These are phyloP conservation scores for Alnus rubra DNA, from an alignment of 306 rosid species.

Conservation along the genomic window DNA sequence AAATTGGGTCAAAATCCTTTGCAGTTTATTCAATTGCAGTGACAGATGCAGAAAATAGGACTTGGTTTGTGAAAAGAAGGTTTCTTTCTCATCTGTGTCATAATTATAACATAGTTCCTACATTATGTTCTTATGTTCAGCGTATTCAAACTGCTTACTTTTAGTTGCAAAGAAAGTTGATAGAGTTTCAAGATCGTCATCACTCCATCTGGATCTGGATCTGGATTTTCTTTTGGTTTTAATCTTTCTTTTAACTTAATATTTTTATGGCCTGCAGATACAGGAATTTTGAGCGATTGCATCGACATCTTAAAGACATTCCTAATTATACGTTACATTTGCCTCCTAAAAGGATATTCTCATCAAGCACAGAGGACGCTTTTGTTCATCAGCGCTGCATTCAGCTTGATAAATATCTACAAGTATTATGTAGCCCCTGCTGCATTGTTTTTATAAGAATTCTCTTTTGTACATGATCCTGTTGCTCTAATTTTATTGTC, in stretches of 20 bases:
- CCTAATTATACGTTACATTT: slow-evolving; percentile 87
- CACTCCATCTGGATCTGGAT: slow-evolving; percentile 8
- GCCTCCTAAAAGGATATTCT: slow-evolving; percentile 98
- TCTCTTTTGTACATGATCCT: slow-evolving; percentile 13
- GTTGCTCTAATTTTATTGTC: slow-evolving; percentile 27
- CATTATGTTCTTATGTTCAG: not conserved
- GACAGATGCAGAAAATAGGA: slow-evolving; percentile 75
- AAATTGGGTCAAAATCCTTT: slow-evolving; percentile 82
- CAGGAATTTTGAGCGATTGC: slow-evolving; percentile 90
- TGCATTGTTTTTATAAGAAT: slow-evolving; percentile 10
- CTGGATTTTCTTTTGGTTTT: slow-evolving; percentile 18
- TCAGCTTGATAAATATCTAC: slow-evolving; percentile 94
- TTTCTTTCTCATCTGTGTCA: slow-evolving; percentile 33
- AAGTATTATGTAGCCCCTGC: slow-evolving; percentile 43
- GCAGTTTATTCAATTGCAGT: slow-evolving; percentile 96
- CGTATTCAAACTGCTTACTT: slow-evolving; percentile 3
- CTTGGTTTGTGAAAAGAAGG: slow-evolving; percentile 98
- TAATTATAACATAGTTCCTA: not conserved
- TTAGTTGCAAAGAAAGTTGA: slow-evolving; percentile 13
- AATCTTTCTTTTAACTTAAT: slow-evolving; percentile 4
- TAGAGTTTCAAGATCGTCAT: slow-evolving; percentile 16
- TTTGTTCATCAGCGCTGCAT: slow-evolving; percentile 98
- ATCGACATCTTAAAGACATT: slow-evolving; percentile 87
- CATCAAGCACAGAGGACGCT: slow-evolving; percentile 97
- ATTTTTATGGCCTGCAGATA: slow-evolving; percentile 57